Base-by-base conservation (phyloP, 805 yeast genomes). In the Yarrowia sp. region DNA sequence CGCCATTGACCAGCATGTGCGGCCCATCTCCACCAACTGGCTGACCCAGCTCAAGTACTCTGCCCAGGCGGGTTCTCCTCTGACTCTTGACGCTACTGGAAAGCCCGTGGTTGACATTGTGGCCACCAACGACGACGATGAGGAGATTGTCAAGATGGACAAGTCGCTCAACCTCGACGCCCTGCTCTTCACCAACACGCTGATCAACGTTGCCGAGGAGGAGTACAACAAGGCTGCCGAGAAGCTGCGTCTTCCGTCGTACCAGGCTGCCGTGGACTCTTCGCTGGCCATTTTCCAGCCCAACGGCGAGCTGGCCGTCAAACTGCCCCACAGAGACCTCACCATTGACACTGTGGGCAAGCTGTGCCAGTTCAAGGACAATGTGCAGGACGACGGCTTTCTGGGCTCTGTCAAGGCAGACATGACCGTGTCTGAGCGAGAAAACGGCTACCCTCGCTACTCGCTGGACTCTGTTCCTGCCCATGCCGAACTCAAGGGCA, bases 401-500 rank as follows among this genome's bases (percentile, higher is more conserved):
- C n/a, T 63, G 55, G 32, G 32, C n/a, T 26, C 56, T 2, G 46
- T 63, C 22, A 63, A 63, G 32, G 19, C 45, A 3, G 56, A 49
- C 5, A 48, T 63, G 67, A 19, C 48, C 10, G 46, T 38, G 0
- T 22, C 45, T 9, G 45, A 38, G 14, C 16, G 67, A 63, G 48
- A 49, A 40, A 63, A 63, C 56, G 67, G 67, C 22, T 49, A n/a
- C 15, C 67, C 67, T 5, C 55, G 67, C 41, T 63, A 63, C 67
- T 38, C 56, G 5, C 22, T 63, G 48, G 67, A 41, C 14, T 48
- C 43, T 8, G 46, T 40, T 1, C 67, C 67, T 38, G 22, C 43
- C 0, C 56, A 38, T 15, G 46, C 22, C 9, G 48, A 48, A 40
- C 56, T 63, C 40, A 41, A 40, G 32, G 67, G 46, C 19, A 49